Evolutionary conservation across 305 asterid species (phyloP), one percentile per base, ranked within the genome.

Genomic region (Lippia alba): DNA sequence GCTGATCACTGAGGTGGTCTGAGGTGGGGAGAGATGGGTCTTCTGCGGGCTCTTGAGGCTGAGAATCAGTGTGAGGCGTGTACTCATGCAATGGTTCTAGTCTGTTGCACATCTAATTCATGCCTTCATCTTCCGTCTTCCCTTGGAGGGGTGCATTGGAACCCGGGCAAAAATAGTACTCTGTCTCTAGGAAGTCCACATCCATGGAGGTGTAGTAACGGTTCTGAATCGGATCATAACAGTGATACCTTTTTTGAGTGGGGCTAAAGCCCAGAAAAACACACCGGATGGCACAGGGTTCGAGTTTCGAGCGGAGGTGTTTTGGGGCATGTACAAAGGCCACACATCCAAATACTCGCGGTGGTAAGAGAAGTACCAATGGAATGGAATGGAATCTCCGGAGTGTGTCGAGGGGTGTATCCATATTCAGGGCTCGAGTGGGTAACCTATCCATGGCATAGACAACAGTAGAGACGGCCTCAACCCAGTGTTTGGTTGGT

Each of bases 301-400:
- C 17, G 1, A 70, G 17, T 36, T 64, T 76, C 6, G 34, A 15
- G 12, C 15, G 6, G 3, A 70, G 61, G n/a, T 65, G 66, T 9
- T 53, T 70, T 3, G 49, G 66, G 2, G 60, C 20, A 8, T 76
- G 61, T 3, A 65, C 61, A 58, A 19, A 76, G 9, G 15, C 66
- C 3, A 58, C 70, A 51, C 66, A 76, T 0, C 80, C 73, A 65
- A 76, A 66, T 0, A 65, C 33, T 40, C 4, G 19, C 49, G 61
- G 66, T 32, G 61, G 4, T 24, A 53, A 36, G 8, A 61, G 67
- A 48, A 57, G 56, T 8, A 49, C 40, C 1, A 18, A 0, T 36
- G 8, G 69, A n/a, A n/a, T 1, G 69, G 39, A 18, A 6, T 40
- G 1, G 56, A 5, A 0, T 0, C 10, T 19, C 62, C 1, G 2